Base-by-base conservation (phyloP, 1,284 basidiomycete species). In the Pseudozyma thailandica region DNA sequence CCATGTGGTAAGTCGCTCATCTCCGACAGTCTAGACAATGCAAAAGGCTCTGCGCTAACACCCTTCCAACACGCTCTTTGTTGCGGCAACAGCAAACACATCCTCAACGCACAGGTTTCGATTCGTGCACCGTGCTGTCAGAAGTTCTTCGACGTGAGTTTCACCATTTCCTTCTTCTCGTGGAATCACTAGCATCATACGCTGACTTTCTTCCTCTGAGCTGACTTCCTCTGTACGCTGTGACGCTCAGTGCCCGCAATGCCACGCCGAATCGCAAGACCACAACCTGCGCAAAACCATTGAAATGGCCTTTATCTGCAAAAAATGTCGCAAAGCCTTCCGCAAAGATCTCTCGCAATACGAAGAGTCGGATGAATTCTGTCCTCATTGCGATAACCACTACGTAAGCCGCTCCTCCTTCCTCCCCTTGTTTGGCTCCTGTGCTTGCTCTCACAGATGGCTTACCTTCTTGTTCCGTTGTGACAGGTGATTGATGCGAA, bases 281-380 rank as follows among this genome's bases (percentile, higher is more conserved):
- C 95, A 98, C 79, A 75, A 68, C 1, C 86, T 98, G 30, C 84
- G 85, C 12, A 91, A 90, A 84, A 93, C 92, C 49, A 87, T 86
- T 42, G 95, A 98, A 85, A 94, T 98, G 93, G 86, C 86, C 0
- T 96, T 98, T 83, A 85, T 92, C 77, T 98, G 96, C 87, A 98
- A 98, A 84, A 96, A 97, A 85, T 98, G 96, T 86, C 92, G 91
- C 83, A 94, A 94, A 84, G 94, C 93, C 2, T 98, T 98, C 84
- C 85, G 95, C 65, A 98, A 98, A 85, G 93, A 97, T 83, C 93
- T 97, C 90, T 75, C 86, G 0, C 85, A 84, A 26, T 98, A 93
- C 81, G 96, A 98, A 79, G 93, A 96, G 82, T 92, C 92, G 72
- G 95, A 98, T 82, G 95, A 98, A 85, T 98, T 90, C 83, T 98